Conservation (phyloP, 345 rosid species). For the Passiflora organensis region DNA sequence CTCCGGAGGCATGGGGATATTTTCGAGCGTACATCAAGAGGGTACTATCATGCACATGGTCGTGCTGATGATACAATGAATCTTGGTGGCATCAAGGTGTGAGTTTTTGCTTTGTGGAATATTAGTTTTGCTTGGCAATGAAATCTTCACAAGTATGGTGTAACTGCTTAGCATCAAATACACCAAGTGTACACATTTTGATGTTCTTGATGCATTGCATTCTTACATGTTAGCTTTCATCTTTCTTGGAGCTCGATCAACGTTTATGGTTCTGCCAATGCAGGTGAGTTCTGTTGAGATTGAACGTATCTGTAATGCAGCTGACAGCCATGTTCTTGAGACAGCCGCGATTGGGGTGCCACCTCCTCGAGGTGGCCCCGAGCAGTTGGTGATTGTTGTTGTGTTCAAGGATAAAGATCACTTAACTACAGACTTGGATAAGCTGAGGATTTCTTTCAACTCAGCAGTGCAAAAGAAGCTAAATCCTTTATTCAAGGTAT, state of each 20-base stretch:
- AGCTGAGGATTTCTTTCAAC: constrained; percentile 60
- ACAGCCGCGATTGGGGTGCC: constrained; percentile 97
- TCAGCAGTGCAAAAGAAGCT: constrained; percentile 80
- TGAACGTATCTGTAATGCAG: constrained; percentile 78
- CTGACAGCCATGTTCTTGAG: constrained; percentile 58
- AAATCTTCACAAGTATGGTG: too few species aligned
- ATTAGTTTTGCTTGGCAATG: background rate
- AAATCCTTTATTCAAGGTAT: constrained; percentile 86
- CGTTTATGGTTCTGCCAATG: constrained; percentile 2
- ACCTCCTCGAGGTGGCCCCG: constrained; percentile 86
- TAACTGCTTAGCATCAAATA: too few species aligned
- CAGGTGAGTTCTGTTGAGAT: constrained; percentile 94
- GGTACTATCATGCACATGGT: constrained; percentile 91
- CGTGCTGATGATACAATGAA: constrained; percentile 98
- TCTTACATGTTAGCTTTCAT: too few species aligned
- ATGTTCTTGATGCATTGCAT: too few species aligned
- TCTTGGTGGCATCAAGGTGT: constrained; percentile 95
- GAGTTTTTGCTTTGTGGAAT: background rate
- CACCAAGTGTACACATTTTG: too few species aligned
- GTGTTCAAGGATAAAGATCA: constrained; percentile 50
- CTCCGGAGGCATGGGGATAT: constrained; percentile 94
- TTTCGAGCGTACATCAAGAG: constrained; percentile 69
- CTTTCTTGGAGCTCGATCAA: too few species aligned
- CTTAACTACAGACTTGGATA: constrained; percentile 35
- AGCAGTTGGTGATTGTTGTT: constrained; percentile 67